Conservation (phyloP, 2,329 filamentous ascomycete species). For the Malbranchea zuffiana region DNA sequence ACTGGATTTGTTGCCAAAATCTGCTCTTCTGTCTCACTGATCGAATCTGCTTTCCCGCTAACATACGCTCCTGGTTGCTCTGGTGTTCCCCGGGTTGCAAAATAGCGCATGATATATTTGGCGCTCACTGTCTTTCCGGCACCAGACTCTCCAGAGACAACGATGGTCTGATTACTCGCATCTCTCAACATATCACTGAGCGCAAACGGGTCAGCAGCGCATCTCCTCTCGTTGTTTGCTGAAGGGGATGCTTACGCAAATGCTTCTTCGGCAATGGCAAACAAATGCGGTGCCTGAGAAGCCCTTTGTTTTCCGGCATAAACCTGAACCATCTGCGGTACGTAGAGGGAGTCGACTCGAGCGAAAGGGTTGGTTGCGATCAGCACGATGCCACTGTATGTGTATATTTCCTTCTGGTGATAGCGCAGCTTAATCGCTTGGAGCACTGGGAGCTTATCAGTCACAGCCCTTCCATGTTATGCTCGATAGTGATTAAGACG, state of each 20-base stretch:
- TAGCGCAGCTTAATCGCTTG: slow-evolving; percentile 97
- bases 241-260: slow-evolving; percentile 59
- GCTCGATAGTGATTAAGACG: slow-evolving; percentile 23
- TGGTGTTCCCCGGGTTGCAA: slow-evolving; percentile 90
- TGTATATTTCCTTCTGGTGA: slow-evolving; percentile 98
- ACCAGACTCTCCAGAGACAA: slow-evolving; percentile 98
- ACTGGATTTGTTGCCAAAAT: slow-evolving; percentile 97
- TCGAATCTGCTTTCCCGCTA: slow-evolving; percentile 64
- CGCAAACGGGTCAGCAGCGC: slow-evolving; percentile 3
- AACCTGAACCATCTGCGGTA: slow-evolving; percentile 98
- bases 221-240: not conserved
- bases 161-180: slow-evolving; percentile 91
- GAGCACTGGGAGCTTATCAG: slow-evolving; percentile 52
- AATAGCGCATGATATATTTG: slow-evolving; percentile 99
- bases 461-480: not conserved
- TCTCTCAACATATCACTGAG: slow-evolving; percentile 90
- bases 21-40: slow-evolving; percentile 97
- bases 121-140: slow-evolving; percentile 98
- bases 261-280: slow-evolving; percentile 96
- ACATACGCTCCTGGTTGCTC: slow-evolving; percentile 69
- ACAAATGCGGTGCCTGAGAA: slow-evolving; percentile 93
- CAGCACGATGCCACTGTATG: slow-evolving; percentile 95
- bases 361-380: slow-evolving; percentile 98
- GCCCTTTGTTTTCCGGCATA: slow-evolving; percentile 95
- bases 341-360: slow-evolving; percentile 92